Evolutionary conservation across 75 land plant genomes (phyloP).

Genomic region (Picea glauca): DNA sequence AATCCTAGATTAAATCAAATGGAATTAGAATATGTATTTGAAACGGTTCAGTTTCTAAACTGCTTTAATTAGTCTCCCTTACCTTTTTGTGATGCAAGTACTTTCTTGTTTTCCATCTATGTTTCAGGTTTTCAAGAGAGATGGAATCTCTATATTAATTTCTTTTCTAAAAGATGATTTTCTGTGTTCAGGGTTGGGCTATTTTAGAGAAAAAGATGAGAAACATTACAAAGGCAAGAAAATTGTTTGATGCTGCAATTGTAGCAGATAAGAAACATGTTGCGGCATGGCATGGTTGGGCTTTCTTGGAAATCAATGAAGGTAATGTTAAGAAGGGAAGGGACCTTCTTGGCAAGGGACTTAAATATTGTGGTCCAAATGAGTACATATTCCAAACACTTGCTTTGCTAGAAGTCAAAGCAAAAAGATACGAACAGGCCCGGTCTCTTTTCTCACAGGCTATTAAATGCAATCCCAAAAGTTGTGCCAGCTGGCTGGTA

Average conservation of each 20-base stretch:
- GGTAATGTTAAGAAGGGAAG: conserved; percentile 81
- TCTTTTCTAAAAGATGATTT: not conserved
- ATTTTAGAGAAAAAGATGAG: conserved; percentile 75
- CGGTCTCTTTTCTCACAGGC: conserved; percentile 76
- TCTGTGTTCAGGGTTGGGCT: conserved; percentile 83
- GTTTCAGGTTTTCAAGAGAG: not conserved
- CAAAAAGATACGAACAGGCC: conserved; percentile 69
- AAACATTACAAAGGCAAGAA: conserved; percentile 73
- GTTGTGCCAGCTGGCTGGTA: conserved; percentile 99
- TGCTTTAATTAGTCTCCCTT: not conserved
- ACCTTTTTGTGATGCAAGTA: not conserved
- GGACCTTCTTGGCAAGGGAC: conserved; percentile 75
- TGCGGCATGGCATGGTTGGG: conserved; percentile 99
- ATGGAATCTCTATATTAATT: not conserved
- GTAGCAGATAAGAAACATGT: conserved; percentile 89
- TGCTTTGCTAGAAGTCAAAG: conserved; percentile 84
- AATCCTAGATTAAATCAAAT: not conserved
- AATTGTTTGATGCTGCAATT: conserved; percentile 94
- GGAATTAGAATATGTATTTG: not conserved
- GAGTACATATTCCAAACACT: conserved; percentile 92
- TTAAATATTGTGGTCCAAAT: conserved; percentile 80
- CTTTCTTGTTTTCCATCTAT: conserved; percentile 2
- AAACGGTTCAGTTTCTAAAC: not conserved
- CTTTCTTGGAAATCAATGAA: conserved; percentile 80
- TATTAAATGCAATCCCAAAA: conserved; percentile 76